Evolutionary conservation across 345 rosid species (phyloP).

Genomic region (Abelmoschus esculentus): DNA sequence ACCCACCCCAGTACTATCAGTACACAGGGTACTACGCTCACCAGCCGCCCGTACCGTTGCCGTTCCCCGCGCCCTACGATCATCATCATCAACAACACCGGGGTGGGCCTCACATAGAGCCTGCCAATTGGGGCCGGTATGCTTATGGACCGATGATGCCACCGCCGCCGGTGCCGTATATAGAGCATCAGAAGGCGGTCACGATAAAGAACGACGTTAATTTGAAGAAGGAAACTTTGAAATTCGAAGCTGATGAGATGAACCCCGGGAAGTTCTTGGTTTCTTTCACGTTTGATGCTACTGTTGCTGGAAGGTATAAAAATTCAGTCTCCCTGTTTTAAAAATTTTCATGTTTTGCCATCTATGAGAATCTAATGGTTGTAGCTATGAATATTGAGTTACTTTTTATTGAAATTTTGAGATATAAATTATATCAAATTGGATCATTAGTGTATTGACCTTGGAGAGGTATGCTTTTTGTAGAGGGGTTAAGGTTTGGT

Average conservation of each 20-base stretch:
- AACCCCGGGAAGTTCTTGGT: neutral
- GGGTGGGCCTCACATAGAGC: constrained; percentile 28
- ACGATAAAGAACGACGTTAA: neutral
- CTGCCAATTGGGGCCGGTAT: constrained; percentile 44
- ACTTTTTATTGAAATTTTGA: no score
- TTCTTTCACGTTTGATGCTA: neutral
- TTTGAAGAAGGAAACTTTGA: neutral
- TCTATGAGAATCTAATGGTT: neutral
- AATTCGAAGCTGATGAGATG: neutral
- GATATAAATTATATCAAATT: no score
- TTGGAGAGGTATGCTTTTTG: no score
- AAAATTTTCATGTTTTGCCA: neutral
- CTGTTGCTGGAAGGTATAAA: constrained; percentile 3
- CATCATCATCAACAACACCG: constrained; percentile 37
- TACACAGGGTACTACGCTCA: constrained; percentile 46
- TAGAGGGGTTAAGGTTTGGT: no score
- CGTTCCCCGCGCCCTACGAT: constrained; percentile 17
- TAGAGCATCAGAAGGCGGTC: neutral
- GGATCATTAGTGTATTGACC: no score
- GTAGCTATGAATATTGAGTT: neutral
- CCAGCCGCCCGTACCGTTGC: constrained; percentile 43
- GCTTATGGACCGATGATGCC: constrained; percentile 32
- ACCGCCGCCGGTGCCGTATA: neutral
- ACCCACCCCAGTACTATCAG: no score
- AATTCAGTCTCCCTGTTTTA: neutral